These are phyloP conservation scores for Mucor racemosus DNA, from an alignment of 371 early-diverging fungal genomes.

Conservation along the genomic window DNA sequence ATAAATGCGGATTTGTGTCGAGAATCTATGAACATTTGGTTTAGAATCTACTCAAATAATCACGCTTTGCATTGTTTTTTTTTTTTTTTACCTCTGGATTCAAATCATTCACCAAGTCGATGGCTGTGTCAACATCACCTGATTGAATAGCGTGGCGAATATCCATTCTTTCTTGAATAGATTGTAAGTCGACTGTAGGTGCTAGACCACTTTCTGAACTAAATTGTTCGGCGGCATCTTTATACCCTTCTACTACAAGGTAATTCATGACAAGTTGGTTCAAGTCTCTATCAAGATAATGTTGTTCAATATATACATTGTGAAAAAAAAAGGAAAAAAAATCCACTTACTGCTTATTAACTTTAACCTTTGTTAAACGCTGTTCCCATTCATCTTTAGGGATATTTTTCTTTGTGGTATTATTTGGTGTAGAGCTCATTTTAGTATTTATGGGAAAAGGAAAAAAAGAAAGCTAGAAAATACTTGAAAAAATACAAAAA, in stretches of 20 bases:
- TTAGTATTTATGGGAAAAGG: neutral
- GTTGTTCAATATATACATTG: too few species aligned
- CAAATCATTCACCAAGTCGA: slow-evolving; percentile 93
- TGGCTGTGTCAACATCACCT: slow-evolving; percentile 92
- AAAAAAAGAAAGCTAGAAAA: slow-evolving; percentile 2
- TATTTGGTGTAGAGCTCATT: slow-evolving; percentile 13
- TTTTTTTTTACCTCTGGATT: slow-evolving; percentile 85
- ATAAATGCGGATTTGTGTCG: slow-evolving; percentile 93
- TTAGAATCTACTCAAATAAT: neutral
- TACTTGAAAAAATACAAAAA: neutral
- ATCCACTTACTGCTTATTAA: slow-evolving; percentile 66
- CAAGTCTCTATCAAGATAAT: slow-evolving; percentile 63
- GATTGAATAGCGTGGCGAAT: slow-evolving; percentile 91
- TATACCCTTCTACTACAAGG: slow-evolving; percentile 96
- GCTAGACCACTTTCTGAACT: slow-evolving; percentile 81
- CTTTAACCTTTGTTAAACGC: slow-evolving; percentile 60
- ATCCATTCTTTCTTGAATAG: slow-evolving; percentile 92
- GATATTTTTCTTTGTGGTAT: slow-evolving; percentile 46
- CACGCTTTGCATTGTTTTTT: neutral
- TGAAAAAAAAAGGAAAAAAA: neutral
- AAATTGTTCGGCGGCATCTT: slow-evolving; percentile 97
- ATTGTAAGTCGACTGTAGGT: slow-evolving; percentile 82
- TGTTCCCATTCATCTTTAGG: slow-evolving; percentile 69
- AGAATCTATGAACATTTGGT: slow-evolving; percentile 67
- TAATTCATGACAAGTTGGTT: slow-evolving; percentile 98